phyloP scores from a whole-genome alignment of 352 stramenopile genomes.

The Phytophthora sp. region DNA sequence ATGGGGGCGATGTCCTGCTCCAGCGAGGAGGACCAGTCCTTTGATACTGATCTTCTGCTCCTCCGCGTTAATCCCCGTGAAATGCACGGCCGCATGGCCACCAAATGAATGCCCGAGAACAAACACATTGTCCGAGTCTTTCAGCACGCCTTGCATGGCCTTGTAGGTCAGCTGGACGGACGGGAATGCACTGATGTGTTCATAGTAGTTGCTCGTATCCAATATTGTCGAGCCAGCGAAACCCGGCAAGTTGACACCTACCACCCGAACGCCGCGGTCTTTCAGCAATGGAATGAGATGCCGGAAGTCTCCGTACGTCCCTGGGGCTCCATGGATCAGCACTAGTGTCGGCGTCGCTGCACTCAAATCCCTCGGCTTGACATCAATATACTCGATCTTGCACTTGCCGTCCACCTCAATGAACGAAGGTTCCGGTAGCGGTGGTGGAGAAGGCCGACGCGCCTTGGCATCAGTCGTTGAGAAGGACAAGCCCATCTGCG shows the following conservation, averaged over 20 bases:
- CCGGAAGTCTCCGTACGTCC: slow-evolving; percentile 69
- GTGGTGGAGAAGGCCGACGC: slow-evolving; percentile 15
- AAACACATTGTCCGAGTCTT: slow-evolving; percentile 45
- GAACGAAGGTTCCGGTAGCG: slow-evolving; percentile 36
- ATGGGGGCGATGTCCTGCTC: slow-evolving; percentile 55
- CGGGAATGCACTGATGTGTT: slow-evolving; percentile 43
- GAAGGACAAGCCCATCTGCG: not conserved
- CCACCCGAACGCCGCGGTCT: slow-evolving; percentile 46
- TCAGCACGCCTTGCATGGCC: slow-evolving; percentile 49
- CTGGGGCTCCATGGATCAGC: slow-evolving; percentile 66
- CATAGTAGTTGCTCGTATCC: slow-evolving; percentile 48
- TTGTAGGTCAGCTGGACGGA: slow-evolving; percentile 47
- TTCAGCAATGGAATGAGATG: slow-evolving; percentile 65
- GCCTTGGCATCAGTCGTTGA: slow-evolving; percentile 7
- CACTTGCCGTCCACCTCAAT: slow-evolving; percentile 50
- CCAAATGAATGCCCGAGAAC: slow-evolving; percentile 75
- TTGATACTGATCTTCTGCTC: slow-evolving; percentile 41
- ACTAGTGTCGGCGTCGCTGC: slow-evolving; percentile 49
- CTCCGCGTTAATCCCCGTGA: slow-evolving; percentile 49
- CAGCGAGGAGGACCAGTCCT: slow-evolving; percentile 55
- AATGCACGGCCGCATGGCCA: slow-evolving; percentile 54
- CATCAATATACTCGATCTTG: slow-evolving; percentile 55
- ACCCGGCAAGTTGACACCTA: slow-evolving; percentile 68
- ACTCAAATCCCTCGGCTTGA: slow-evolving; percentile 12
- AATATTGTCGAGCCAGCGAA: slow-evolving; percentile 55